Conservation (phyloP, 2,329 filamentous ascomycete species). For the Neophaeococcomyces aloes region DNA sequence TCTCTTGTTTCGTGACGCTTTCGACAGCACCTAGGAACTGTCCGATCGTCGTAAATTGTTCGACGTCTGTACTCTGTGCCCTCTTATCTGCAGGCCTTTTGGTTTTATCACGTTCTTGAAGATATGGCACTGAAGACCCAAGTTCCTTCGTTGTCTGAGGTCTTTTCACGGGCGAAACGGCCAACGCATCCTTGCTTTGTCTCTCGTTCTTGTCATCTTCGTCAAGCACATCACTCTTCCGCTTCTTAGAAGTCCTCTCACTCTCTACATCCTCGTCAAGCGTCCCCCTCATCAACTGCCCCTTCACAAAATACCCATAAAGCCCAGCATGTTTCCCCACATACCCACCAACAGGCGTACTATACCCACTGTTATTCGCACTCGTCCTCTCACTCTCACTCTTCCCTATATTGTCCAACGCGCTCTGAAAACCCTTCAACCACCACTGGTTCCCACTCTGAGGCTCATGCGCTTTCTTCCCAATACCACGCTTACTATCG, state of each 20-base stretch:
- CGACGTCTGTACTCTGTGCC: constrained; percentile 9
- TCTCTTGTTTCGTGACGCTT: no score
- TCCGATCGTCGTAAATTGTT: constrained; percentile 16
- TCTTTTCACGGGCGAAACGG: constrained; percentile 1
- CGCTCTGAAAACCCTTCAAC: constrained; percentile 88
- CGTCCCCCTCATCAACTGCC: constrained; percentile 66
- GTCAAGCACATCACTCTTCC: constrained; percentile 19
- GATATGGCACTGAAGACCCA: not conserved
- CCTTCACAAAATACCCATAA: constrained; percentile 76
- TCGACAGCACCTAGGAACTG: constrained; percentile 15
- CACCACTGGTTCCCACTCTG: constrained; percentile 81
- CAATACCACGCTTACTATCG: constrained; percentile 57
- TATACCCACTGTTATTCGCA: constrained; percentile 42
- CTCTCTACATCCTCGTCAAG: constrained; percentile 20
- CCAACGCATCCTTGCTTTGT: not conserved
- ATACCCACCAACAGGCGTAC: constrained; percentile 38
- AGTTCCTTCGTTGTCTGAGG: not conserved
- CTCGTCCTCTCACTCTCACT: constrained; percentile 34
- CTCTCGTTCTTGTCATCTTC: not conserved
- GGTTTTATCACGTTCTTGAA: constrained; percentile 7
- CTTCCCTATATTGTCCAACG: constrained; percentile 54
- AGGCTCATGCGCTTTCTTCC: constrained; percentile 58
- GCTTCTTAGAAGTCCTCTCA: constrained; percentile 7
- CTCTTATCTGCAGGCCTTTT: constrained; percentile 13
- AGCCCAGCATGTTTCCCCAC: constrained; percentile 43